Base-by-base conservation (phyloP, 1,139 yeast genomes). In the Sugiyamaella castrensis region DNA sequence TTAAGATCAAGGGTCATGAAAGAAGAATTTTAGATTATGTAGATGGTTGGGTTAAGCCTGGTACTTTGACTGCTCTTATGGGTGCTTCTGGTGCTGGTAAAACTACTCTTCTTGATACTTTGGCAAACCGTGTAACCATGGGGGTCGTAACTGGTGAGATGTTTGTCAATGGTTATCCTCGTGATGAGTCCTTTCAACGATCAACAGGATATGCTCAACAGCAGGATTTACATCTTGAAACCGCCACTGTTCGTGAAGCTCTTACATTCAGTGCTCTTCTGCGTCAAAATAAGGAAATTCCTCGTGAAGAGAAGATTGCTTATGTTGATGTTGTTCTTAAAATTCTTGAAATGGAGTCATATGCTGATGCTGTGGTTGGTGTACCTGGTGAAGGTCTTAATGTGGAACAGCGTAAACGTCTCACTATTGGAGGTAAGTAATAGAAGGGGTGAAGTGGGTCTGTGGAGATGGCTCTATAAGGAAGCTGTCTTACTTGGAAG, bases 21-120 rank as follows among this genome's bases (percentile, higher is more conserved):
- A 74, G 88, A 59, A 75, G 82, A 37, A 76, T 86, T 58, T 73
- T 86, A 63, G 74, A 78, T 59, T 77, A 79, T 54, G 87, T 86
- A 48, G 89, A 84, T 64, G 95, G 95, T 46, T 86, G 87, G 86
- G 92, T 86, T 41, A 82, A 82, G 62, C 91, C 91, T 10, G 84
- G 85, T 56, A 80, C 84, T 11, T 69, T 84, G 57, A 84, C 89
- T 37, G 92, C 92, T 8, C 71, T 84, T 38, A 84, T 86, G 94
- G 95, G 95, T 57, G 85, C 91, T 16, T 84, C 94, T 19, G 95
- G 95, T 69, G 94, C 94, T 45, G 94, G 94, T 72, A 85, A 85
- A 64, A 86, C 94, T 12, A 85, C 94, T 1, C 64, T 81, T 42
- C 72, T 86, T 53, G 88, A 85, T 69, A 85, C 86, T 54, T 73